These are phyloP conservation scores for Obelidium mucronatum DNA, from an alignment of 192 early-diverging fungal species.

Conservation along the genomic window DNA sequence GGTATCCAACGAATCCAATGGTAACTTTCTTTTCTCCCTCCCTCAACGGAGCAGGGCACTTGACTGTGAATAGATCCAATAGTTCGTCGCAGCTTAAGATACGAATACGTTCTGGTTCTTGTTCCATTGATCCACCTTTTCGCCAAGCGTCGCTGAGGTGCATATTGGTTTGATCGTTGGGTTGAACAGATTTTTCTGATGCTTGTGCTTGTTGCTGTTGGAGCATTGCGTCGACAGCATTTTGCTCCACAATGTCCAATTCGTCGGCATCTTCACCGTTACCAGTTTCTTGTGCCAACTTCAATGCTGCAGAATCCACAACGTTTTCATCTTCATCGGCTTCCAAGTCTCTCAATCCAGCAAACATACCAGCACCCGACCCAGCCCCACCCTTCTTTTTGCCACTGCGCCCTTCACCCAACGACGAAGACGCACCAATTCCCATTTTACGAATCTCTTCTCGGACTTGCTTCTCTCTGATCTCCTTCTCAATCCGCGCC, in stretches of 20 bases:
- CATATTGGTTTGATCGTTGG: constrained; percentile 33
- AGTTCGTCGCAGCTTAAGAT: constrained; percentile 75
- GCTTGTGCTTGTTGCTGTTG: neutral
- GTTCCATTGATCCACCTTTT: constrained; percentile 45
- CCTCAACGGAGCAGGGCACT: constrained; percentile 59
- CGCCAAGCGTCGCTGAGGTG: constrained; percentile 34
- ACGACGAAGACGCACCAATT: constrained; percentile 1
- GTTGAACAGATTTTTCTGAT: neutral
- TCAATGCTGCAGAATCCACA: constrained; percentile 34
- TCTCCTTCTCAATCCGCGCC: constrained; percentile 24
- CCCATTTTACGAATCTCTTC: constrained; percentile 39
- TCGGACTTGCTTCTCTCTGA: constrained; percentile 58
- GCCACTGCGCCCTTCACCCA: constrained; percentile 38
- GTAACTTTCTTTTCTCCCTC: constrained; percentile 63
- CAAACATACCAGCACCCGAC: constrained; percentile 11
- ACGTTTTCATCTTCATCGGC: constrained; percentile 22
- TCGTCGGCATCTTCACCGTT: constrained; percentile 34
- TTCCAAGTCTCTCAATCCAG: constrained; percentile 29
- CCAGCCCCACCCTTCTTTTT: constrained; percentile 29
- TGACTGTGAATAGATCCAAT: constrained; percentile 63
- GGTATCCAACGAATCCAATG: constrained; percentile 98
- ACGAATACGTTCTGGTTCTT: constrained; percentile 57
- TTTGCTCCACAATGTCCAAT: constrained; percentile 51
- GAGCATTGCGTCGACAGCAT: constrained; percentile 56
- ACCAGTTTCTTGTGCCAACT: constrained; percentile 20